Conservation (phyloP, 352 stramenopile species). For the Globisporangium okanoganense region DNA sequence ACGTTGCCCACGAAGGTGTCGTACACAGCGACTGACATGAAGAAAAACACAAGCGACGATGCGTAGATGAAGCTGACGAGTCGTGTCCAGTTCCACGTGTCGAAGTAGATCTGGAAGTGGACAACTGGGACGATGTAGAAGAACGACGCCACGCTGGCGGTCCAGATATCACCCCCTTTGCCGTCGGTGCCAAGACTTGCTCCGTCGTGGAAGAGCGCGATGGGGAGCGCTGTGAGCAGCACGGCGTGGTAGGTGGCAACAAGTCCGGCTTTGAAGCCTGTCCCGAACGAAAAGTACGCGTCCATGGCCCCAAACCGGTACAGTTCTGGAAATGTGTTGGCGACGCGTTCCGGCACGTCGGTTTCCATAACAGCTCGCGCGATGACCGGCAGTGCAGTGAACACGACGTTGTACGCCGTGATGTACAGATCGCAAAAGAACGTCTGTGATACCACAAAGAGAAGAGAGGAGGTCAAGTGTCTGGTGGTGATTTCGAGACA, state of each 20-base stretch:
- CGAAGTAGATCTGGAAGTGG: constrained; percentile 81
- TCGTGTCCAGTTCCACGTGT: constrained; percentile 79
- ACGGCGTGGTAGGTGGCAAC: constrained; percentile 58
- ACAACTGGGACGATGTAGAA: constrained; percentile 92
- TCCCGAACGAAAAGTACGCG: constrained; percentile 57
- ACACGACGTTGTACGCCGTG: constrained; percentile 94
- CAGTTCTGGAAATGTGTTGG: constrained; percentile 66
- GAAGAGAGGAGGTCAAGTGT: neutral
- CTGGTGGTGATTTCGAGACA: neutral
- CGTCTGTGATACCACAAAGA: constrained; percentile 30
- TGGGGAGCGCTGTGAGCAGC: constrained; percentile 48
- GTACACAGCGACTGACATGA: constrained; percentile 48
- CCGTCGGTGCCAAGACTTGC: constrained; percentile 51
- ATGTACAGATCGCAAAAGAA: constrained; percentile 84
- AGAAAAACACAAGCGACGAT: constrained; percentile 46
- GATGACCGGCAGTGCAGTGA: constrained; percentile 89
- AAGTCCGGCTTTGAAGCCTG: constrained; percentile 32
- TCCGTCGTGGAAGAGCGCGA: constrained; percentile 48
- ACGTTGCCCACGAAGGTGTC: constrained; percentile 44
- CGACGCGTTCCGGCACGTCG: constrained; percentile 61
- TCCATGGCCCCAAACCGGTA: constrained; percentile 59
- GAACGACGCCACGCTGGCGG: constrained; percentile 90
- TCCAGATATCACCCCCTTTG: constrained; percentile 64
- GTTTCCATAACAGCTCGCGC: constrained; percentile 72
- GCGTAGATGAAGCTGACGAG: constrained; percentile 37